A percentile compares a stretch with the other conserved stretches of the same genome.
Conservation (phyloP, 2,329 filamentous ascomycete species). For the Scolecobasidium constrictum region DNA sequence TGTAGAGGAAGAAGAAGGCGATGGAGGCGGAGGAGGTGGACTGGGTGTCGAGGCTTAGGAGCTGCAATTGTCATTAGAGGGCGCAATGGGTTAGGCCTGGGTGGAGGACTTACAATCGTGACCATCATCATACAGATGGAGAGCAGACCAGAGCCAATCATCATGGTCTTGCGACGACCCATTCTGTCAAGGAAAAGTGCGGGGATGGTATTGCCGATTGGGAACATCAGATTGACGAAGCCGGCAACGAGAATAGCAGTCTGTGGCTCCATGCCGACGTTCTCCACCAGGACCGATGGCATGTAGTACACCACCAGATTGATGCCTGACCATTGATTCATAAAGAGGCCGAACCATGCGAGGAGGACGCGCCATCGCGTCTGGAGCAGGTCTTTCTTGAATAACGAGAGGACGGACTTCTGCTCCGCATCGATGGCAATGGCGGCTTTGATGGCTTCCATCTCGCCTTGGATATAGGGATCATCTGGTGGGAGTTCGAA, state of each 20-base stretch:
- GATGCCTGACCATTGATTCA: slow-evolving; percentile 39
- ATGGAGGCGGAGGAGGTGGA: background rate
- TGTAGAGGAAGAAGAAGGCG: slow-evolving; percentile 46
- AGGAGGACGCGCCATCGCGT: slow-evolving; percentile 35
- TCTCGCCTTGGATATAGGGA: slow-evolving; percentile 52
- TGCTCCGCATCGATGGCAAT: slow-evolving; percentile 24
- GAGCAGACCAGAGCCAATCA: slow-evolving; percentile 26
- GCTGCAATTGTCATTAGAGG: background rate
- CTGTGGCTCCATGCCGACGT: slow-evolving; percentile 21
- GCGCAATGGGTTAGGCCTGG: slow-evolving; percentile 11
- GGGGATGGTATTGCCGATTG: slow-evolving; percentile 26
- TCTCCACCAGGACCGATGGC: slow-evolving; percentile 21
- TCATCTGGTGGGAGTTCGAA: slow-evolving; percentile 29
- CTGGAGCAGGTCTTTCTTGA: slow-evolving; percentile 32
- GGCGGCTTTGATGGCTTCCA: slow-evolving; percentile 57
- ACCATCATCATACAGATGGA: slow-evolving; percentile 29
- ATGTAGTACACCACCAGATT: slow-evolving; percentile 32
- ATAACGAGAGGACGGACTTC: slow-evolving; percentile 29
- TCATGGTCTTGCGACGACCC: slow-evolving; percentile 33
- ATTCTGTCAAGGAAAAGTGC: slow-evolving; percentile 25
- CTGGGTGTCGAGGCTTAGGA: slow-evolving; percentile 1
- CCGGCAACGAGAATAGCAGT: slow-evolving; percentile 26
- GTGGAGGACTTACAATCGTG: slow-evolving; percentile 20
- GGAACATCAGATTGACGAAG: slow-evolving; percentile 28
- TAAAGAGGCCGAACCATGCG: slow-evolving; percentile 37